Percentiles rank a stretch among this genome's conserved stretches.
Evolutionary conservation across 306 rosid species (phyloP).

Genomic region (Cotoneaster glaucophyllus): DNA sequence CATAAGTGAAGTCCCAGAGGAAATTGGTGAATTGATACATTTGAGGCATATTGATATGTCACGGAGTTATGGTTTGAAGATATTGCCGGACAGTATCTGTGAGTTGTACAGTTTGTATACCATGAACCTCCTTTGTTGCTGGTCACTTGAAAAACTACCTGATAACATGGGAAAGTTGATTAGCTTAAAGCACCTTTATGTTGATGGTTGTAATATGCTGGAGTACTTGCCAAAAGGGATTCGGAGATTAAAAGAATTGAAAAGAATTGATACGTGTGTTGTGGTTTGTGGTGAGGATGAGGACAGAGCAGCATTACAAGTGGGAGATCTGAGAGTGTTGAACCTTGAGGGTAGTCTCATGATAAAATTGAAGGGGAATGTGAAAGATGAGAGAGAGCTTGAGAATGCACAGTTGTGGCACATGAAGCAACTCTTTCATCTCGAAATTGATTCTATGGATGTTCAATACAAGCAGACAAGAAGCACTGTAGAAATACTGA

Average conservation of each 20-base stretch:
- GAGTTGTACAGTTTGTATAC: background rate
- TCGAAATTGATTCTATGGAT: accelerated
- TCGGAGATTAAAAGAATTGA: background rate
- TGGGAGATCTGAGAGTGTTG: background rate
- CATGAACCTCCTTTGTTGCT: background rate
- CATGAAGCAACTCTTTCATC: background rate
- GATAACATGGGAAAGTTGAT: too few species aligned
- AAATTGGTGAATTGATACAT: background rate
- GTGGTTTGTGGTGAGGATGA: background rate
- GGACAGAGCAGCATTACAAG: background rate
- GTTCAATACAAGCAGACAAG: too few species aligned
- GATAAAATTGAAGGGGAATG: background rate
- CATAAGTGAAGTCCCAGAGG: background rate
- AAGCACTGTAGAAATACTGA: background rate
- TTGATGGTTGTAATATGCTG: background rate
- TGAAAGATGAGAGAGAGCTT: background rate
- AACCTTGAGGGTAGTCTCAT: background rate
- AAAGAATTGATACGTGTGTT: background rate
- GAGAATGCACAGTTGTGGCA: background rate
- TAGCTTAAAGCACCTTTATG: background rate
- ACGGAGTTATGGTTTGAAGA: accelerated
- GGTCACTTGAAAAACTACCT: background rate
- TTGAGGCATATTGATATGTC: background rate
- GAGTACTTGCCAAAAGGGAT: background rate
- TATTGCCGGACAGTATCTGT: too few species aligned